Evolutionary conservation across 805 yeast species (phyloP).

Genomic region (Ogataea corticis): DNA sequence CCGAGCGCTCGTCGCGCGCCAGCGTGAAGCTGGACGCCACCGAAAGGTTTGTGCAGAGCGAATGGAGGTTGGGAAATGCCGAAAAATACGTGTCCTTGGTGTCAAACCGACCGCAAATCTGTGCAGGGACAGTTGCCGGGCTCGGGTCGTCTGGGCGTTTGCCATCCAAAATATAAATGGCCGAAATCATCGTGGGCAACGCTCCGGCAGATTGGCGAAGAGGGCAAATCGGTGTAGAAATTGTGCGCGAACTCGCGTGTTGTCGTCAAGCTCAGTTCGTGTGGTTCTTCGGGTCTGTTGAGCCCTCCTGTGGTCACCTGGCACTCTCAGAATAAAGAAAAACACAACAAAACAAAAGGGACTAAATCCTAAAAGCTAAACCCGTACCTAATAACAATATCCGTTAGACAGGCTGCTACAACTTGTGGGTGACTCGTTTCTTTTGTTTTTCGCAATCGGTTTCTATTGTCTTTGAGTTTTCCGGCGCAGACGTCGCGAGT

Average conservation of each 20-base stretch:
- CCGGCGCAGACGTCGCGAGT: not conserved
- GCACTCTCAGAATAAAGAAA: not conserved
- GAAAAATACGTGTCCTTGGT: constrained; percentile 8
- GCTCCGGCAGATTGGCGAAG: no score
- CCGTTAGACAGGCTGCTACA: constrained; percentile 8
- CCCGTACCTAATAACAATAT: not conserved
- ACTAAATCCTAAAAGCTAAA: not conserved
- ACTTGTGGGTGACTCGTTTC: constrained; percentile 4
- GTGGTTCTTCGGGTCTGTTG: not conserved
- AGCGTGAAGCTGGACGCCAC: constrained; percentile 17
- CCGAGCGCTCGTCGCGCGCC: constrained; percentile 2
- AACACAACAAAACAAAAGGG: not conserved
- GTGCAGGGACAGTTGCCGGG: constrained; percentile 8
- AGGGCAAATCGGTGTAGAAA: no score
- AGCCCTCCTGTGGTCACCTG: not conserved
- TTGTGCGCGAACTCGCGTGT: no score
- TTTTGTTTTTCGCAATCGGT: constrained; percentile 6
- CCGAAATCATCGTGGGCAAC: constrained; percentile 13
- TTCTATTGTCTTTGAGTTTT: constrained; percentile 3
- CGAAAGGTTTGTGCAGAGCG: constrained; percentile 15
- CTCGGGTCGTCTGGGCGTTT: constrained; percentile 1
- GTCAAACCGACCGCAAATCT: constrained; percentile 11
- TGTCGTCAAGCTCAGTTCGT: not conserved
- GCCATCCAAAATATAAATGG: constrained; percentile 13
- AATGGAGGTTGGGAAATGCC: constrained; percentile 8